These are phyloP conservation scores for Poterioochromonas sp. DNA, from an alignment of 352 stramenopile species.

Conservation along the genomic window DNA sequence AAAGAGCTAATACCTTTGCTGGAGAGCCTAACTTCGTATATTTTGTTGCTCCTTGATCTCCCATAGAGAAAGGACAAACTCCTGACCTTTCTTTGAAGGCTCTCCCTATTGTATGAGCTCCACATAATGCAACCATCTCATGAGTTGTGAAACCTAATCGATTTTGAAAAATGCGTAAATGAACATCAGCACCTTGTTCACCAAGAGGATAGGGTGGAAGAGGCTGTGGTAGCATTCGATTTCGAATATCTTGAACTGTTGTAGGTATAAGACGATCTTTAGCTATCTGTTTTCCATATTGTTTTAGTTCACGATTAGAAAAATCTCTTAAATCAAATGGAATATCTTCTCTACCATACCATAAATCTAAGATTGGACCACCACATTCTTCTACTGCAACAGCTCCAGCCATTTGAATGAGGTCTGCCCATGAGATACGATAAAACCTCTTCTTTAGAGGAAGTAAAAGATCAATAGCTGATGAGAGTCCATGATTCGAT, in stretches of 20 bases:
- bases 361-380: background rate
- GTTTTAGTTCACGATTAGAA: background rate
- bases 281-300: too few species aligned
- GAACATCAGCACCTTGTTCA: background rate
- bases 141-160: background rate
- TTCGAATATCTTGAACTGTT: background rate
- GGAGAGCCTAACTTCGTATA: background rate
- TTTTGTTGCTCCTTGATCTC: slow-evolving; percentile 5
- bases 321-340: background rate
- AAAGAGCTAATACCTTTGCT: background rate
- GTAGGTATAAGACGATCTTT: too few species aligned
- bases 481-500: background rate
- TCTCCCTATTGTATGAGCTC: slow-evolving; percentile 4
- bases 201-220: slow-evolving; percentile 2
- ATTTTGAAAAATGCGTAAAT: background rate
- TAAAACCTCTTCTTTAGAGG: background rate
- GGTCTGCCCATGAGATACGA: background rate
- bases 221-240: background rate
- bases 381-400: background rate
- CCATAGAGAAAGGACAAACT: background rate
- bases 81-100: background rate
- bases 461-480: background rate
- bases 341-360: slow-evolving; percentile 5
- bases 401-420: slow-evolving; percentile 4
- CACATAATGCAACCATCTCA: background rate